phyloP scores from a whole-genome alignment of 2,329 filamentous ascomycete species.

The Raffaelea deltoideospora region DNA sequence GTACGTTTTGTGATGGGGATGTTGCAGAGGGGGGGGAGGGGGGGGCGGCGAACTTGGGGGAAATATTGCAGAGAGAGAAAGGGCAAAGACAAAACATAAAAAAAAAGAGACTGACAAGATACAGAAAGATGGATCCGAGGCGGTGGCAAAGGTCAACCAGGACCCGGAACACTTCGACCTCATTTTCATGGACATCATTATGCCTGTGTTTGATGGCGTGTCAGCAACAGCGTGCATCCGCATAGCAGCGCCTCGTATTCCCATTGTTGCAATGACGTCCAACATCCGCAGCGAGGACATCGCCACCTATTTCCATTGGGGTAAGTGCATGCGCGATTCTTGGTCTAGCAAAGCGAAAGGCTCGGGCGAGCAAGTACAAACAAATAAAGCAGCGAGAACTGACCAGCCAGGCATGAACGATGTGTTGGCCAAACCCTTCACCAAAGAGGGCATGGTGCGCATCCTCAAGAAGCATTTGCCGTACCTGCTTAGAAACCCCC shows the following conservation, averaged over 20 bases:
- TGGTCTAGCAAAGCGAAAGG: constrained; percentile 2
- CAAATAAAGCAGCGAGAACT: too few relatives aligned
- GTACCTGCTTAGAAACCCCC: constrained; percentile 60
- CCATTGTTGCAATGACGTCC: constrained; percentile 96
- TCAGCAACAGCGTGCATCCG: constrained; percentile 88
- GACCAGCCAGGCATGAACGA: constrained; percentile 99
- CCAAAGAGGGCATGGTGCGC: constrained; percentile 67
- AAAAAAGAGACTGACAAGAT: constrained; percentile 11
- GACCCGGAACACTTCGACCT: constrained; percentile 41
- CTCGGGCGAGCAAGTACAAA: too few relatives aligned
- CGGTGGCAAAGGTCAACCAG: constrained; percentile 65
- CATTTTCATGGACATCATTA: constrained; percentile 89
- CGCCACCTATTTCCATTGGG: constrained; percentile 91
- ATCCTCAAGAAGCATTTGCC: constrained; percentile 79
- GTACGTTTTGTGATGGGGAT: constrained; percentile 26
- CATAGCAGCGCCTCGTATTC: constrained; percentile 65
- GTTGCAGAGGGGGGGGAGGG: too few relatives aligned
- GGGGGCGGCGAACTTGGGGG: too few relatives aligned
- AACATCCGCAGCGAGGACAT: constrained; percentile 96
- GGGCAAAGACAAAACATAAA: too few relatives aligned
- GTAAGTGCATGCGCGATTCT: constrained; percentile 35
- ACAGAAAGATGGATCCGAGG: constrained; percentile 69
- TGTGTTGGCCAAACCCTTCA: constrained; percentile 93
- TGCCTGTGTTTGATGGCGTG: constrained; percentile 91
- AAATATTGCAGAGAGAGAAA: too few relatives aligned